Percentiles rank a stretch among this genome's conserved stretches.
phyloP scores from a whole-genome alignment of 2,329 filamentous ascomycete species.

The Neophaeococcomyces aloes region DNA sequence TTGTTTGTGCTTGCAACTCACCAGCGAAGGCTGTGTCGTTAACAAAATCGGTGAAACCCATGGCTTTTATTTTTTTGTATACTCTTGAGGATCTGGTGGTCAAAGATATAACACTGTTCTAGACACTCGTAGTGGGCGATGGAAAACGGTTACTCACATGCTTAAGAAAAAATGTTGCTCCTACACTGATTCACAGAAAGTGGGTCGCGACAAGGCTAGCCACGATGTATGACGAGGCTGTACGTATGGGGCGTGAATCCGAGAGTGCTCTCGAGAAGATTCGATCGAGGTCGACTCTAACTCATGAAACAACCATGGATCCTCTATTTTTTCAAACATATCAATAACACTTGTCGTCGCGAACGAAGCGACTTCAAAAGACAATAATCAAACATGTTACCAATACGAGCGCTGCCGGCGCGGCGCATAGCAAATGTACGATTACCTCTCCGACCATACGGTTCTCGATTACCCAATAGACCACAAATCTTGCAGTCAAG shows the following conservation, averaged over 20 bases:
- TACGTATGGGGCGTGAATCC: background rate
- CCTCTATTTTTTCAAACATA: background rate
- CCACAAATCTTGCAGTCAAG: slow-evolving; percentile 3
- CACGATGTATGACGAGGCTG: background rate
- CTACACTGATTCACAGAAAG: no score
- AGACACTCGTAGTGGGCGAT: no score
- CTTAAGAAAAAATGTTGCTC: no score
- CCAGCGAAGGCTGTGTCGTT: slow-evolving; percentile 52
- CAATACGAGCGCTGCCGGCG: slow-evolving; percentile 15
- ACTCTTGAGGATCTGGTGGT: background rate
- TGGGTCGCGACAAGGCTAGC: slow-evolving; percentile 1
- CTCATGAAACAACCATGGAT: slow-evolving; percentile 1
- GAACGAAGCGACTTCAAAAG: slow-evolving; percentile 5
- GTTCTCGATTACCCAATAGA: slow-evolving; percentile 3
- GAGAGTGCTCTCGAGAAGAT: slow-evolving; percentile 1
- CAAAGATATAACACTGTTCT: no score
- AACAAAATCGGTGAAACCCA: slow-evolving; percentile 59
- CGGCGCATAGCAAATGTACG: slow-evolving; percentile 13
- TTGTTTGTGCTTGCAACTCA: slow-evolving; percentile 31
- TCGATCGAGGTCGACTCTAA: background rate
- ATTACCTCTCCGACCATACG: slow-evolving; percentile 7
- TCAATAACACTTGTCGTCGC: slow-evolving; percentile 13
- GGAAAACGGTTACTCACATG: no score
- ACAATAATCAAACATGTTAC: slow-evolving; percentile 12
- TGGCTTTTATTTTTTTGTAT: slow-evolving; percentile 26